A percentile compares a stretch with the other conserved stretches of the same genome.
Conservation (phyloP, 176 grass and related monocot species). For the Ensete glaucum region DNA sequence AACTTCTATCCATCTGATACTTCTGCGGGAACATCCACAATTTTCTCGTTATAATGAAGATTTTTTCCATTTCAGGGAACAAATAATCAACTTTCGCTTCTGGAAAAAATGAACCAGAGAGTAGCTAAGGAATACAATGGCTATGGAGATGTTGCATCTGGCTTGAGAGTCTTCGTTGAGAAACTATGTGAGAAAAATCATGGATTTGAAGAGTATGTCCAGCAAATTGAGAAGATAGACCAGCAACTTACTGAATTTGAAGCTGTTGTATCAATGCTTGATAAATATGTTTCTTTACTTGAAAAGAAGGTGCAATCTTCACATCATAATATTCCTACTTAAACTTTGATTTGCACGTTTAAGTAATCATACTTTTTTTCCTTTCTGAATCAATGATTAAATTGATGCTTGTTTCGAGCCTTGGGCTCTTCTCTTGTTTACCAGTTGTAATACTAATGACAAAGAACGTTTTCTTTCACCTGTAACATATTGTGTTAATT, state of each 20-base stretch:
- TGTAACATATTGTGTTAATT: too few species aligned
- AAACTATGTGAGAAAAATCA: slow-evolving; percentile 69
- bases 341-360: neutral
- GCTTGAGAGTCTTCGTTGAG: slow-evolving; percentile 85
- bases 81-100: slow-evolving; percentile 58
- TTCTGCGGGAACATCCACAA: neutral
- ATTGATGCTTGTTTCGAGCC: neutral
- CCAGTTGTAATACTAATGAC: too few species aligned
- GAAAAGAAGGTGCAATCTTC: slow-evolving; percentile 75
- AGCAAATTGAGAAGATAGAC: slow-evolving; percentile 70
- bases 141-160: slow-evolving; percentile 71
- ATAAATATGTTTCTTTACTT: slow-evolving; percentile 63
- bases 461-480: too few species aligned
- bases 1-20: neutral
- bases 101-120: slow-evolving; percentile 75
- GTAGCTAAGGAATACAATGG: slow-evolving; percentile 61
- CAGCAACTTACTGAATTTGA: slow-evolving; percentile 83
- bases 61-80: slow-evolving; percentile 46
- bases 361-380: neutral
- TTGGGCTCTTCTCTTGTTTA: too few species aligned
- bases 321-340: slow-evolving; percentile 30
- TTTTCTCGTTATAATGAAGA: neutral
- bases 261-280: slow-evolving; percentile 76
- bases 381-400: neutral
- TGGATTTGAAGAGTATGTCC: slow-evolving; percentile 53